A percentile compares a stretch with the other conserved stretches of the same genome.
phyloP scores from a whole-genome alignment of 768 basidiomycete species.

The Xerocomellus amylosporus region DNA sequence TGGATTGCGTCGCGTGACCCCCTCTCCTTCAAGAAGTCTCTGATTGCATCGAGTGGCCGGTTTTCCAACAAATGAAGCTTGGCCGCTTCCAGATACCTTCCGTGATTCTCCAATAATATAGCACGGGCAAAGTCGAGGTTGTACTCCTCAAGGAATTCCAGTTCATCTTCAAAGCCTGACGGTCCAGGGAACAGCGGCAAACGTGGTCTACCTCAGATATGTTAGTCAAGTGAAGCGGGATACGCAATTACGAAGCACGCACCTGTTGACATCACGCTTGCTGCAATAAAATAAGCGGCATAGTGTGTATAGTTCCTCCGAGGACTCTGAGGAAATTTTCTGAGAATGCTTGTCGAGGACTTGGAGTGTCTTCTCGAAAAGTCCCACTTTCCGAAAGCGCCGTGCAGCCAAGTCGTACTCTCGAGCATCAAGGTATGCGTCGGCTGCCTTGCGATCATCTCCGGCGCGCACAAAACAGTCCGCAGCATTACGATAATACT shows the following conservation, averaged over 20 bases:
- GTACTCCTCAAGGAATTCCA: slow-evolving; percentile 56
- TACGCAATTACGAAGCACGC: slow-evolving; percentile 3
- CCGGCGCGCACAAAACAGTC: slow-evolving; percentile 45
- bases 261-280: slow-evolving; percentile 19
- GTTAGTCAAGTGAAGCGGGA: background rate
- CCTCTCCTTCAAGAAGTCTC: slow-evolving; percentile 39
- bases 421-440: slow-evolving; percentile 40
- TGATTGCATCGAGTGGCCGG: slow-evolving; percentile 45
- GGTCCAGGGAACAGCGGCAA: slow-evolving; percentile 49
- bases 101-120: slow-evolving; percentile 41
- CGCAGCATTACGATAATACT: slow-evolving; percentile 43
- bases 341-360: slow-evolving; percentile 38
- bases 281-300: slow-evolving; percentile 48
- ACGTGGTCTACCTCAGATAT: slow-evolving; percentile 39
- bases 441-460: slow-evolving; percentile 43
- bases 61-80: slow-evolving; percentile 49
- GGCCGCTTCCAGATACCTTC: slow-evolving; percentile 48
- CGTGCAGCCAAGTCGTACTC: slow-evolving; percentile 45
- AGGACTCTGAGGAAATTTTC: slow-evolving; percentile 33
- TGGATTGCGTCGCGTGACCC: slow-evolving; percentile 25
- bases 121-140: slow-evolving; percentile 51
- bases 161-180: slow-evolving; percentile 46
- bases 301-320: slow-evolving; percentile 39
- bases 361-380: slow-evolving; percentile 52
- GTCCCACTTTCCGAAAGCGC: slow-evolving; percentile 47